Evolutionary conservation across 176 grass and related monocot genomes (phyloP).

Genomic region (Aegilops speltoides): DNA sequence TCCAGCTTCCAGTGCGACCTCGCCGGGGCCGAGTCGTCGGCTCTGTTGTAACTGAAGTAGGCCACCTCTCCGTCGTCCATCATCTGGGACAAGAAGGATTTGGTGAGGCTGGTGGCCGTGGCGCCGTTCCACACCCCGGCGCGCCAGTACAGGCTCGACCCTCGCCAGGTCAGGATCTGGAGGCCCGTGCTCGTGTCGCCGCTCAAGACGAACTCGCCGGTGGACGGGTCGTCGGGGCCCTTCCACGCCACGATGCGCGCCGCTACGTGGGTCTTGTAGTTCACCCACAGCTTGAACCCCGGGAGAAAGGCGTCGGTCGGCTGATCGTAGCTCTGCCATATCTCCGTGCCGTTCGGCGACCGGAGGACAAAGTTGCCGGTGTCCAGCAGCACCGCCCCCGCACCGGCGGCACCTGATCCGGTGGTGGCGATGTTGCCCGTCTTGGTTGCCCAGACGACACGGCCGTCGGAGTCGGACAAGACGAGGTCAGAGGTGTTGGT

Average conservation of each 20-base stretch:
- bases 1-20: conserved; percentile 25
- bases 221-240: conserved; percentile 29
- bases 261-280: not conserved
- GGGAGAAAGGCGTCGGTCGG: not conserved
- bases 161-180: conserved; percentile 11
- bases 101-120: not conserved
- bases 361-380: conserved; percentile 34
- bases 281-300: not conserved
- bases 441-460: not conserved
- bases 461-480: conserved; percentile 17
- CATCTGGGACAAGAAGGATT: not conserved
- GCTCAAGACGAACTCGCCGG: conserved; percentile 48
- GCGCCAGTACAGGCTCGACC: conserved; percentile 15
- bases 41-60: not conserved
- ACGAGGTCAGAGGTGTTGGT: conserved; percentile 25
- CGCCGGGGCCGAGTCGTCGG: too few relatives aligned
- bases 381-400: not conserved
- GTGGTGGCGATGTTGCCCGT: not conserved
- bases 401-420: not conserved
- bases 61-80: not conserved
- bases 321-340: not conserved
- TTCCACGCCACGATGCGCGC: conserved; percentile 33
- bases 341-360: not conserved
- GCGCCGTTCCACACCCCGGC: conserved; percentile 36
- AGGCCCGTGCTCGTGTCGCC: conserved; percentile 27